Percentiles rank a stretch among this genome's conserved stretches.
Evolutionary conservation across 2,329 filamentous ascomycete species (phyloP).

Genomic region (Scytalidium sp.): DNA sequence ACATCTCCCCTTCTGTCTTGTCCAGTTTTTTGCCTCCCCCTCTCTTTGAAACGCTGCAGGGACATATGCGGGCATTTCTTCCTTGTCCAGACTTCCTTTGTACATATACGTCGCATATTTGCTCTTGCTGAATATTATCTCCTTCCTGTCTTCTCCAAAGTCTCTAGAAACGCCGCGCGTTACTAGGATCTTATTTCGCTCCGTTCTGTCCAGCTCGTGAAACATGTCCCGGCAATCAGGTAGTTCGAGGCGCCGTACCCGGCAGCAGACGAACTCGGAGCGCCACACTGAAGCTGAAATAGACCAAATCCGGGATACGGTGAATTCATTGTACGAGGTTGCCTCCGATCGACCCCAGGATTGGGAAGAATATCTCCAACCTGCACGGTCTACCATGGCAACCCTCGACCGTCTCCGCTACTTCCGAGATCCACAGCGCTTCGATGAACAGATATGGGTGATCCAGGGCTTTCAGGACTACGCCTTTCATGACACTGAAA

Average conservation of each 20-base stretch:
- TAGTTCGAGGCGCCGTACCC: conserved; percentile 17
- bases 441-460: conserved; percentile 37
- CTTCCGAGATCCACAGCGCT: conserved; percentile 30
- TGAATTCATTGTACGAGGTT: conserved; percentile 23
- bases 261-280: conserved; percentile 12
- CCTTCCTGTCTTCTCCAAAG: neutral
- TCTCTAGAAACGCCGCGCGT: neutral
- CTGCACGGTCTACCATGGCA: conserved; percentile 34
- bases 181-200: neutral
- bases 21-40: no score
- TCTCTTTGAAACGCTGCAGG: neutral
- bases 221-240: conserved; percentile 18
- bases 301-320: conserved; percentile 23
- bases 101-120: neutral
- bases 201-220: neutral
- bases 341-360: conserved; percentile 18
- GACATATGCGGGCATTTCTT: neutral
- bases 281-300: conserved; percentile 18
- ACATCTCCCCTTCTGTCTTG: neutral
- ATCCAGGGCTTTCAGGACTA: conserved; percentile 45
- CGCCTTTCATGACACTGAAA: conserved; percentile 46
- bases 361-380: conserved; percentile 30
- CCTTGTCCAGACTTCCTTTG: neutral
- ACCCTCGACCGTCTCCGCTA: conserved; percentile 36
- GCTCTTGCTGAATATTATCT: neutral